Conservation (phyloP, 192 early-diverging fungal species). For the Diversispora epigaea region DNA sequence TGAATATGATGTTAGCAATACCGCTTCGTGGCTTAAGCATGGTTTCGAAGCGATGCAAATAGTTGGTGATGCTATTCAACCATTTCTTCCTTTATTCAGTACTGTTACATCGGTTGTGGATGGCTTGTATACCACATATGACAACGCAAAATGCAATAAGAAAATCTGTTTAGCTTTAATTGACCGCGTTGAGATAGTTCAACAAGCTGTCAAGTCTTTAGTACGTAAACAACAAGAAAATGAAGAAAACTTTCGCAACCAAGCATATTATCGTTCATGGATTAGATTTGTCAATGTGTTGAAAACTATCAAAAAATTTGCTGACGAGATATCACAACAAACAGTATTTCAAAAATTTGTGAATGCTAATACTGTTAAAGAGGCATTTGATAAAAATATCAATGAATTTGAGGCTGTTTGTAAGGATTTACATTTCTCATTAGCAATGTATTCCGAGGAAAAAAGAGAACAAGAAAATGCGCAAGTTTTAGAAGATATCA, state of each 20-base stretch:
- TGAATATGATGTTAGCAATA: no score
- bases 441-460: neutral
- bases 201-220: neutral
- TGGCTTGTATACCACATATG: neutral
- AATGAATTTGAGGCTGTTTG: neutral
- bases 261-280: neutral
- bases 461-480: neutral
- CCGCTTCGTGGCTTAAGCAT: no score
- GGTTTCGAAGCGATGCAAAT: no score
- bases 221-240: neutral
- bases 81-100: no score
- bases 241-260: neutral
- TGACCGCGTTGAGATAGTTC: neutral
- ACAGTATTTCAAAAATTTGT: slow-evolving; percentile 4
- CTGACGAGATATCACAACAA: neutral
- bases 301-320: neutral
- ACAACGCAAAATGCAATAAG: neutral
- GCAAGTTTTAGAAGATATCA: neutral
- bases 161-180: neutral
- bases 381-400: neutral
- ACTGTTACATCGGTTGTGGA: no score
- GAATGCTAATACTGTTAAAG: neutral
- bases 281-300: neutral
- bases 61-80: no score
- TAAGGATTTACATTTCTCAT: neutral